A percentile compares a stretch with the other conserved stretches of the same genome.
Evolutionary conservation across 495 filamentous ascomycete genomes (phyloP).

Genomic region (Annulohypoxylon moriforme): DNA sequence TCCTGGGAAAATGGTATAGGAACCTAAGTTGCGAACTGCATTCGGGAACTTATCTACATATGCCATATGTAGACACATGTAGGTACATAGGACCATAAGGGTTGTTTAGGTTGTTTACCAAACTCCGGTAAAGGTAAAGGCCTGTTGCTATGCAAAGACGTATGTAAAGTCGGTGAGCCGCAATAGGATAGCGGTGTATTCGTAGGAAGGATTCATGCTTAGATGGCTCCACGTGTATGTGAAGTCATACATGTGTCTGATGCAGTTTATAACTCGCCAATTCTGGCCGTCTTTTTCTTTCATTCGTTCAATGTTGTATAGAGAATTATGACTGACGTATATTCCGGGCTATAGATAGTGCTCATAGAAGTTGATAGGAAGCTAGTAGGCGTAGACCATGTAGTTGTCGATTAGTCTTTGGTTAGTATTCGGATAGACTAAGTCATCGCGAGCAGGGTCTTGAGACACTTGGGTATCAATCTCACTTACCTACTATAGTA

Average conservation of each 20-base stretch:
- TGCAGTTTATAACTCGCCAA: constrained; percentile 19
- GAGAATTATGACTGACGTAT: background rate
- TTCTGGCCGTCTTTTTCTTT: background rate
- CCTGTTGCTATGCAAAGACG: background rate
- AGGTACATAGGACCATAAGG: constrained; percentile 4
- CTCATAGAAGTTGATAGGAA: background rate
- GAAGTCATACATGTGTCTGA: constrained; percentile 36
- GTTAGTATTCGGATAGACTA: constrained; percentile 10
- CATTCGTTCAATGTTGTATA: constrained; percentile 8
- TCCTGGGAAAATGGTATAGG: constrained; percentile 24
- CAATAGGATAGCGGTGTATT: constrained; percentile 39
- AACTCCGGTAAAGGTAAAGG: constrained; percentile 12
- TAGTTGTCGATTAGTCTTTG: background rate
- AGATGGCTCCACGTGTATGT: constrained; percentile 40
- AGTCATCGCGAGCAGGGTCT: constrained; percentile 4
- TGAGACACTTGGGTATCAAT: constrained; percentile 22
- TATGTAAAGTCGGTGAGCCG: constrained; percentile 40
- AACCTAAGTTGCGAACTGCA: constrained; percentile 12
- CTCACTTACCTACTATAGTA: background rate
- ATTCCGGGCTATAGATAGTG: background rate
- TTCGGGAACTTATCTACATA: constrained; percentile 6
- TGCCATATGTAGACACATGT: background rate
- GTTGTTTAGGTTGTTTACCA: background rate
- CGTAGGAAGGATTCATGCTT: constrained; percentile 20
- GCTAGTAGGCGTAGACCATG: background rate